A percentile compares a stretch with the other conserved stretches of the same genome.
Conservation (phyloP, 2,329 filamentous ascomycete genomes). For the Verticillium tricorpus region DNA sequence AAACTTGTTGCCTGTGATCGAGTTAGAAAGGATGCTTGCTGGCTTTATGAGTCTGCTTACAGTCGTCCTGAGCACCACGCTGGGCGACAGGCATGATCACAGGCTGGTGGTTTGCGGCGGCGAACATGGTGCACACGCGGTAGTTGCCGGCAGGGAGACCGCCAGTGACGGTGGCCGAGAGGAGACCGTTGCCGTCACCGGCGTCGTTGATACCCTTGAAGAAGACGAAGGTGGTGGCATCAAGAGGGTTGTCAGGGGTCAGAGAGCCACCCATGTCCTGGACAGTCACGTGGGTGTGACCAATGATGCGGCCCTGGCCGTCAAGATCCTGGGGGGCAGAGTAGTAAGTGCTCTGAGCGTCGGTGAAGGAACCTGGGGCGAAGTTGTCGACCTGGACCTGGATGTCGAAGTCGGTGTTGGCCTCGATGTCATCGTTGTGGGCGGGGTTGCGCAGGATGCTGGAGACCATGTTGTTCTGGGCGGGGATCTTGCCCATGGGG, state of each 20-base stretch:
- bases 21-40: not conserved
- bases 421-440: conserved; percentile 42
- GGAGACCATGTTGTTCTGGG: conserved; percentile 52
- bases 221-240: conserved; percentile 52
- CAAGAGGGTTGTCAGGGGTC: conserved; percentile 47
- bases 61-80: conserved; percentile 63
- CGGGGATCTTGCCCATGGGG: conserved; percentile 57
- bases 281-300: conserved; percentile 56
- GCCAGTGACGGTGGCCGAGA: conserved; percentile 48
- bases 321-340: conserved; percentile 52
- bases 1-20: conserved; percentile 13
- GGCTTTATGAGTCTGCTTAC: conserved; percentile 17
- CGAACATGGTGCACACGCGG: conserved; percentile 60
- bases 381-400: conserved; percentile 50
- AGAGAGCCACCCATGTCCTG: conserved; percentile 48
- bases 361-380: conserved; percentile 55
- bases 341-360: conserved; percentile 57
- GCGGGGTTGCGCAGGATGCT: conserved; percentile 48
- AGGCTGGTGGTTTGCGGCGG: conserved; percentile 62
- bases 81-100: conserved; percentile 64
- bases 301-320: conserved; percentile 44
- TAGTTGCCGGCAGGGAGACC: conserved; percentile 61
- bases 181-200: conserved; percentile 49
- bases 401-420: conserved; percentile 47
- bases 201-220: conserved; percentile 65